phyloP scores from a whole-genome alignment of 2,329 filamentous ascomycete species.

The Gaeumannomyces tritici region DNA sequence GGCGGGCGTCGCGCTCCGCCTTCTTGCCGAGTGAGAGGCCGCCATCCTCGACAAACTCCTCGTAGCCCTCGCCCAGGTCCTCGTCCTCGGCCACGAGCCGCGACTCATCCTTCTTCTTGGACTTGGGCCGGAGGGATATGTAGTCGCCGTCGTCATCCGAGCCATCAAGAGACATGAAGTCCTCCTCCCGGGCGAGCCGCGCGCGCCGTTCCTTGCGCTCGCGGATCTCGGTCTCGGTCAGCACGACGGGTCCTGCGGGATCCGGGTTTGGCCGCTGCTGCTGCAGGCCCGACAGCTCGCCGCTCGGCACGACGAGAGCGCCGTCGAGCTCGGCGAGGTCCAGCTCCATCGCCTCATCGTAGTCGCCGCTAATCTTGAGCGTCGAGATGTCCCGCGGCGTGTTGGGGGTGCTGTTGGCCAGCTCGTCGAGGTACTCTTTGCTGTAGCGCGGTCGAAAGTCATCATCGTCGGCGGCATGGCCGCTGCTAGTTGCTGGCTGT shows the following conservation, averaged over 20 bases:
- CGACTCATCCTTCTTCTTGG: slow-evolving; percentile 58
- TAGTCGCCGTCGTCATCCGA: slow-evolving; percentile 32
- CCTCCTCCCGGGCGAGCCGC: slow-evolving; percentile 61
- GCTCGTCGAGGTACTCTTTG: slow-evolving; percentile 75
- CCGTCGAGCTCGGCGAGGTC: slow-evolving; percentile 54
- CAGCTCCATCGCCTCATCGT: slow-evolving; percentile 43
- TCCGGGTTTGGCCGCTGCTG: slow-evolving; percentile 2
- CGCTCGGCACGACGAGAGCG: slow-evolving; percentile 50
- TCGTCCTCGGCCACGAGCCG: slow-evolving; percentile 79
- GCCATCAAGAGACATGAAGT: slow-evolving; percentile 56
- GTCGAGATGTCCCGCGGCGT: slow-evolving; percentile 58
- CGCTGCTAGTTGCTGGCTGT: slow-evolving; percentile 43
- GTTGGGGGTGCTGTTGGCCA: slow-evolving; percentile 77
- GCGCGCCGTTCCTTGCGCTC: slow-evolving; percentile 86
- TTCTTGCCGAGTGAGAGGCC: slow-evolving; percentile 68
- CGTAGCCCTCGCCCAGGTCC: slow-evolving; percentile 86
- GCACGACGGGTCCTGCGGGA: slow-evolving; percentile 36
- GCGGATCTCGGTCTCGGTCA: slow-evolving; percentile 74
- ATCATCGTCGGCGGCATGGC: slow-evolving; percentile 24
- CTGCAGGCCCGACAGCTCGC: slow-evolving; percentile 24
- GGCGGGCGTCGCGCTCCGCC: slow-evolving; percentile 63
- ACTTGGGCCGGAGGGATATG: slow-evolving; percentile 21
- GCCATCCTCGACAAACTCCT: slow-evolving; percentile 82
- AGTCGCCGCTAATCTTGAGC: slow-evolving; percentile 27
- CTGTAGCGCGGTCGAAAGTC: slow-evolving; percentile 72